phyloP scores from a whole-genome alignment of 352 stramenopile species.

The Phytophthora lateralis region DNA sequence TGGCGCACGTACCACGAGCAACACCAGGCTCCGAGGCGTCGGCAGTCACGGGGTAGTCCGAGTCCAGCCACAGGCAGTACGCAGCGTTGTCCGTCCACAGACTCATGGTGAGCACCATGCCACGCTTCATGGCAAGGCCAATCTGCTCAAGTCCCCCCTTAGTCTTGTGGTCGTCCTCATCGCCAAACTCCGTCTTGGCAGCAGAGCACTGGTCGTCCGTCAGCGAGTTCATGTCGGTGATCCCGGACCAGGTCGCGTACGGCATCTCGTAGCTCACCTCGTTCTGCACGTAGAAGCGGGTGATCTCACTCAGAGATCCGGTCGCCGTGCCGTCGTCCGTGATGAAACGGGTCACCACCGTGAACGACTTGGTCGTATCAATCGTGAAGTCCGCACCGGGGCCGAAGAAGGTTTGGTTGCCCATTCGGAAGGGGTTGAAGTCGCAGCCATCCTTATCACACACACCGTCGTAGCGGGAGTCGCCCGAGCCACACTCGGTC shows the following conservation, averaged over 20 bases:
- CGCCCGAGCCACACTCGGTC: slow-evolving; percentile 17
- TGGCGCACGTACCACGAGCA: slow-evolving; percentile 53
- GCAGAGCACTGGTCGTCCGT: slow-evolving; percentile 25
- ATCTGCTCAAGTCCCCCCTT: slow-evolving; percentile 43
- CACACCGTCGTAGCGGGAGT: slow-evolving; percentile 19
- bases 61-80: slow-evolving; percentile 70
- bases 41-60: slow-evolving; percentile 44
- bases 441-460: slow-evolving; percentile 37
- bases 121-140: slow-evolving; percentile 47
- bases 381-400: slow-evolving; percentile 22
- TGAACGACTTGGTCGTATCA: slow-evolving; percentile 31
- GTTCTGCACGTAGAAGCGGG: slow-evolving; percentile 27
- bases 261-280: slow-evolving; percentile 22
- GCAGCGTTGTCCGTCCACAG: slow-evolving; percentile 63
- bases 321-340: slow-evolving; percentile 28
- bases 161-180: slow-evolving; percentile 55
- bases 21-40: slow-evolving; percentile 46
- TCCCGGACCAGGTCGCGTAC: slow-evolving; percentile 12
- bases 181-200: slow-evolving; percentile 32
- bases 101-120: slow-evolving; percentile 71
- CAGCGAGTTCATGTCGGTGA: slow-evolving; percentile 30
- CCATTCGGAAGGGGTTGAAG: slow-evolving; percentile 39
- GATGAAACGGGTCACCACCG: slow-evolving; percentile 35
- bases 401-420: slow-evolving; percentile 36
- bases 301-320: slow-evolving; percentile 23